These are phyloP conservation scores for Syzygium aqueum DNA, from an alignment of 345 rosid genomes.

Conservation along the genomic window DNA sequence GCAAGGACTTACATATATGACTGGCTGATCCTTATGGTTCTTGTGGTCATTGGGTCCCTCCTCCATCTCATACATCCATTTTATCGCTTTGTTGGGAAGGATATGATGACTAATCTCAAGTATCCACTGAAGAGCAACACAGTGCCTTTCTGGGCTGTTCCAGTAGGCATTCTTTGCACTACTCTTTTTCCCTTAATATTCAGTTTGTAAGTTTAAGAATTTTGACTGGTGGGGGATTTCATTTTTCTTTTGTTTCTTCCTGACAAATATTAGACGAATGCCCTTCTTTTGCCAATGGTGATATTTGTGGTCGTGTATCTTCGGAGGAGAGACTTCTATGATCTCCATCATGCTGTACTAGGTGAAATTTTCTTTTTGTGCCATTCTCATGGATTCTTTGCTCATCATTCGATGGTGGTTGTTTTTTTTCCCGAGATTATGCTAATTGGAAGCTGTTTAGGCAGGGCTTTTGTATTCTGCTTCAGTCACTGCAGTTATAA, in stretches of 20 bases:
- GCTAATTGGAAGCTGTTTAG: background rate
- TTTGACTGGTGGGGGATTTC: background rate
- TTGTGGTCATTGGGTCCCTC: constrained; percentile 26
- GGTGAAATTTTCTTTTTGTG: constrained; percentile 21
- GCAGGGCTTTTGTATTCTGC: constrained; percentile 59
- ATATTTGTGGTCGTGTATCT: constrained; percentile 41
- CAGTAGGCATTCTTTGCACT: constrained; percentile 22
- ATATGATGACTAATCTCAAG: constrained; percentile 74
- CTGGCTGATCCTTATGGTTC: constrained; percentile 66
- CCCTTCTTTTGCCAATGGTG: constrained; percentile 50
- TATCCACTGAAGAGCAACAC: constrained; percentile 68
- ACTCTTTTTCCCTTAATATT: background rate
- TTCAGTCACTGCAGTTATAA: constrained; percentile 60
- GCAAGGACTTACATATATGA: constrained; percentile 56
- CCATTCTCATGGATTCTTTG: background rate
- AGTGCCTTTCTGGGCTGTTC: constrained; percentile 69
- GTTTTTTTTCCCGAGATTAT: background rate
- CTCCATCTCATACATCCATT: constrained; percentile 57
- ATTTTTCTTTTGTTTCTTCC: background rate
- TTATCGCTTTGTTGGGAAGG: constrained; percentile 62
- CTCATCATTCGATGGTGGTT: background rate
- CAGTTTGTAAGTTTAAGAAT: background rate
- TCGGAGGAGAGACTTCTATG: constrained; percentile 54
- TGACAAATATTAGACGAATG: constrained; percentile 21
- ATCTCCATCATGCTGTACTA: constrained; percentile 70